Evolutionary conservation across 108 stramenopile genomes (phyloP), one percentile per base, ranked within the genome.

Genomic region (Discostella stelligeroides): DNA sequence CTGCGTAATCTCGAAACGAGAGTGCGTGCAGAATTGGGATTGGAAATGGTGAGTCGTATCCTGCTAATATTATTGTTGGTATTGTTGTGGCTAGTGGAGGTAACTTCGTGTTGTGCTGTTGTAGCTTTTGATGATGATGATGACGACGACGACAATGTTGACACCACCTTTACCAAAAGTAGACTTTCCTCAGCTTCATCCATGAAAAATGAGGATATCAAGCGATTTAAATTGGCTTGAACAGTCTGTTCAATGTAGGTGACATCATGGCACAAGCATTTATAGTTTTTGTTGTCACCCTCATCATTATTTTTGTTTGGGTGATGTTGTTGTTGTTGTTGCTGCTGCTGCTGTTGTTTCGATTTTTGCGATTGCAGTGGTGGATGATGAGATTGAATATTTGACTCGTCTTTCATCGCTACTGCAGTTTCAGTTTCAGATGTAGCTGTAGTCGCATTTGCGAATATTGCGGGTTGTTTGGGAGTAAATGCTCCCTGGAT

Each of bases 401-500:
- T 34, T 3, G 34, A 34, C 6, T 34, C 34, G 34, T 34, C 46
- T 18, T 8, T 18, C 18, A 9, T 24, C 49, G 7, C 46, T 18
- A 3, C 46, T 18, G 46, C 46, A 15, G 46, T 8, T 11, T 55
- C 21, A 4, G 48, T n/a, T 21, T 38, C 37, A 37, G 41, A 34
- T 17, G 39, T 25, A 34, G 34, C 30, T 25, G 63, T 39, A 15
- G 20, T 28, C 7, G 25, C 13, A 42, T 27, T 56, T 11, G 66
- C 64, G 38, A n/a, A n/a, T n/a, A n/a, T n/a, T n/a, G 38, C 38
- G 28, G 39, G 2, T 20, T 47, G 63, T 47, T 81, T 86, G 6
- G 85, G 86, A 12, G 77, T 63, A 41, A 88, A 85, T 10, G 88
- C 75, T 14, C 88, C 88, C 49, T 89, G 88, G 20, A 92, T 20